Conservation (phyloP, 2,329 filamentous ascomycete genomes). For the Escovopsis sp. region DNA sequence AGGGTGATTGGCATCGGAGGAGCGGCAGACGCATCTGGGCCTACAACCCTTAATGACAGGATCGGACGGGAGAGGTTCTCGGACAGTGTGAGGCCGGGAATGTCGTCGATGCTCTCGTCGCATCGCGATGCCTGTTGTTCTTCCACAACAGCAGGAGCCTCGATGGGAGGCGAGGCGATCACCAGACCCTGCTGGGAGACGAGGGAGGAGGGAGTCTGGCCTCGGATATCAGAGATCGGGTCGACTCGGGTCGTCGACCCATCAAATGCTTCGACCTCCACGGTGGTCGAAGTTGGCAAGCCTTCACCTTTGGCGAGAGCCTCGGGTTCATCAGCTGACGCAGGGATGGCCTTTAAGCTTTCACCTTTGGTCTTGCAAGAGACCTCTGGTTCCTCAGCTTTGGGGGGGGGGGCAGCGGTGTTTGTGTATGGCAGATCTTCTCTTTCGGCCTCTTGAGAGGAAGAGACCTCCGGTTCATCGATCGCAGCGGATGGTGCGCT, state of each 20-base stretch:
- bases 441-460: not conserved
- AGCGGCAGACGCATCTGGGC: not conserved
- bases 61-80: not conserved
- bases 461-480: too few relatives aligned
- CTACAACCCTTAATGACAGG: conserved; percentile 4
- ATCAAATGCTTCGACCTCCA: not conserved
- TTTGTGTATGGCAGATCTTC: not conserved
- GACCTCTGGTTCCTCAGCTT: not conserved
- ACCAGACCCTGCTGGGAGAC: too few relatives aligned
- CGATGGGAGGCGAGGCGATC: not conserved
- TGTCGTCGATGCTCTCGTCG: not conserved
- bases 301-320: conserved; percentile 2
- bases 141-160: not conserved
- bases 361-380: not conserved
- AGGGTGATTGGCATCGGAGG: not conserved
- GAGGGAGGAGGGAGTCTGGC: too few relatives aligned
- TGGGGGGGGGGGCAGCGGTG: too few relatives aligned
- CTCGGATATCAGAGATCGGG: not conserved
- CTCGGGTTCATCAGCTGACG: conserved; percentile 2
- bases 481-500: too few relatives aligned
- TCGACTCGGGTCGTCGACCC: not conserved
- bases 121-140: not conserved
- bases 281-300: not conserved
- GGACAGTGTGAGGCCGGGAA: not conserved
- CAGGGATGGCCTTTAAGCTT: not conserved